Percentiles rank a stretch among this genome's conserved stretches.
Evolutionary conservation across 106 monocot species (phyloP).

Genomic region (Ottelia alismoides): DNA sequence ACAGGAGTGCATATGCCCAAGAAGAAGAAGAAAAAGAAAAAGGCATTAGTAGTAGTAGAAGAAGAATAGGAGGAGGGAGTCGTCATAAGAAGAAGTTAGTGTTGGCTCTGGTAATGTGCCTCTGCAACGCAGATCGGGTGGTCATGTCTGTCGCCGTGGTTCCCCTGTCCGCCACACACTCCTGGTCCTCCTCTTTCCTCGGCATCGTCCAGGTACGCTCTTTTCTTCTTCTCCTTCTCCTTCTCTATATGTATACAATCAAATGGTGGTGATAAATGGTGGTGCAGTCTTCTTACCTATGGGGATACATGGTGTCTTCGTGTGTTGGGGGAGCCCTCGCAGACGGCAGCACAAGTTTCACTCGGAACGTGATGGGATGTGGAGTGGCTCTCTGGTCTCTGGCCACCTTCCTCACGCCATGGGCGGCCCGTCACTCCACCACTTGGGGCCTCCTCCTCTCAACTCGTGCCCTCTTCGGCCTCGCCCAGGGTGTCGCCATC

Average conservation of each 20-base stretch:
- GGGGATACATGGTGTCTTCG: slow-evolving; percentile 81
- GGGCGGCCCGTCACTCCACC: slow-evolving; percentile 69
- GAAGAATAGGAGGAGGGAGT: too few species aligned
- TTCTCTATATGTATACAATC: too few species aligned
- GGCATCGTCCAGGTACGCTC: background rate
- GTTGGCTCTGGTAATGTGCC: background rate
- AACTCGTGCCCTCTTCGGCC: slow-evolving; percentile 60
- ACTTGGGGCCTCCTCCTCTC: slow-evolving; percentile 42
- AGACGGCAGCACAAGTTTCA: slow-evolving; percentile 65
- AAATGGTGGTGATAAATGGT: too few species aligned
- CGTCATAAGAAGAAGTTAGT: too few species aligned
- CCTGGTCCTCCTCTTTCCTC: background rate
- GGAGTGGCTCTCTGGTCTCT: slow-evolving; percentile 73
- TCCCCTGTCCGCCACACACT: background rate
- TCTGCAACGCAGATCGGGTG: background rate
- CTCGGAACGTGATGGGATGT: slow-evolving; percentile 60
- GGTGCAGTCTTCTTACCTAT: slow-evolving; percentile 88
- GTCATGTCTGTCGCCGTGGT: background rate
- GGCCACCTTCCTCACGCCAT: slow-evolving; percentile 83
- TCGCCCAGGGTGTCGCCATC: slow-evolving; percentile 79
- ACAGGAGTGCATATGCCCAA: too few species aligned
- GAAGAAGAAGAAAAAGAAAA: too few species aligned
- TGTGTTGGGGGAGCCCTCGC: slow-evolving; percentile 62
- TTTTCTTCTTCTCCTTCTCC: background rate
- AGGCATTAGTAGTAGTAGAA: too few species aligned